These are phyloP conservation scores for Neofusicoccum ribis DNA, from an alignment of 2,329 filamentous ascomycete genomes.

Conservation along the genomic window DNA sequence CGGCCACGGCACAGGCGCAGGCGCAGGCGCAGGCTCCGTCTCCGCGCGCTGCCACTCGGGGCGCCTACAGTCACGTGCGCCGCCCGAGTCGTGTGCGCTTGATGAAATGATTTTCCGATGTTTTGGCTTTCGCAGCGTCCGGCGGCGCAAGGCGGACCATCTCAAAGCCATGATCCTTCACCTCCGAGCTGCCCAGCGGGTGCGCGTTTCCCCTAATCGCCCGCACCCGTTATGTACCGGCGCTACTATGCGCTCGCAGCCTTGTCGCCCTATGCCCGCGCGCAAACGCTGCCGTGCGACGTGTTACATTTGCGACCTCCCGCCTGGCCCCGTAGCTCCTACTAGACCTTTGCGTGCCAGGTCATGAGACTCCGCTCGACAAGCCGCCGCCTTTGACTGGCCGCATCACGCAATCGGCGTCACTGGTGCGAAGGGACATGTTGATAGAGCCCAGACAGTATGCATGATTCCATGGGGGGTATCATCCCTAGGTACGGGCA, in stretches of 20 bases:
- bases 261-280: not conserved
- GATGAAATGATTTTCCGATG: conserved; percentile 17
- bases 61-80: conserved; percentile 1
- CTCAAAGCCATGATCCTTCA: conserved; percentile 11
- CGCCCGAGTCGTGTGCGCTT: conserved; percentile 8
- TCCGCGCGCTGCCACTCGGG: not conserved
- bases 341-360: conserved; percentile 8
- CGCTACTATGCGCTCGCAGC: not conserved
- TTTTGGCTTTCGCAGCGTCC: conserved; percentile 3
- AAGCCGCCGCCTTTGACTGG: not conserved
- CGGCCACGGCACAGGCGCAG: no score
- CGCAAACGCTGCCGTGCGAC: conserved; percentile 12
- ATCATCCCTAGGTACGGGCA: conserved; percentile 19
- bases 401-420: not conserved
- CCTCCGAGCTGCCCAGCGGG: conserved; percentile 8
- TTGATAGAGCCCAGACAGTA: conserved; percentile 13
- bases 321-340: conserved; percentile 9
- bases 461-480: conserved; percentile 17
- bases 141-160: not conserved
- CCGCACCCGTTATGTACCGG: not conserved
- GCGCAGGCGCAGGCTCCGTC: no score
- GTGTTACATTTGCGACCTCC: conserved; percentile 17
- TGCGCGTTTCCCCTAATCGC: conserved; percentile 1
- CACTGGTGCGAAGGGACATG: not conserved
- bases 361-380: conserved; percentile 13